phyloP scores from a whole-genome alignment of 139 green algal species.

The Coelastrella sp. region DNA sequence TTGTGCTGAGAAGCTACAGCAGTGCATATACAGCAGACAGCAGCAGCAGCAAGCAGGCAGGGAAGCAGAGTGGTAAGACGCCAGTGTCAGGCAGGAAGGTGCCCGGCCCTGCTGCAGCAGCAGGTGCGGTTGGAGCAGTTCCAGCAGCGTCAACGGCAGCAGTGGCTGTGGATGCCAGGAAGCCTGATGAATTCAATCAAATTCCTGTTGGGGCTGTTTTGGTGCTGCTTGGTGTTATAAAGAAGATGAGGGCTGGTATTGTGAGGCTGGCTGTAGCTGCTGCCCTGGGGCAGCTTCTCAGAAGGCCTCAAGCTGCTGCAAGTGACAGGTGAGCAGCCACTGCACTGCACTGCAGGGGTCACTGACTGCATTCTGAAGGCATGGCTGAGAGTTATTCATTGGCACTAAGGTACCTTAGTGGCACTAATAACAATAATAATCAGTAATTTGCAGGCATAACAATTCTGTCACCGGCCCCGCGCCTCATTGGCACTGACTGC shows the following conservation, averaged over 20 bases:
- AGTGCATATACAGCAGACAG: background rate
- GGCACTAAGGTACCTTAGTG: no score
- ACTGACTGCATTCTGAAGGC: no score
- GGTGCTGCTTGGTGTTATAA: constrained; percentile 5
- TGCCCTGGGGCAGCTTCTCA: constrained; percentile 21
- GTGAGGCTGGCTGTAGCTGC: constrained; percentile 17
- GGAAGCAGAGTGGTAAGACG: background rate
- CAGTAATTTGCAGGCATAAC: no score
- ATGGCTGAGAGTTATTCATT: no score
- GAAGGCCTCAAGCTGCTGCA: background rate
- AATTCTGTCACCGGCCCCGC: no score
- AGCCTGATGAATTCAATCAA: background rate
- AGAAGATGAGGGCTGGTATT: background rate
- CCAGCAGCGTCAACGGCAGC: background rate
- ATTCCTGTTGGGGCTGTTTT: background rate
- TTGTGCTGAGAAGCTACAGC: background rate
- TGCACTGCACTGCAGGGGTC: background rate
- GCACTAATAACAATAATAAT: no score
- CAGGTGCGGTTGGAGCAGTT: background rate
- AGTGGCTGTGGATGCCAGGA: background rate
- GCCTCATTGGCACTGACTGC: no score
- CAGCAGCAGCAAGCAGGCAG: background rate
- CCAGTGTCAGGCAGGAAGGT: no score
- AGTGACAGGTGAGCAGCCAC: constrained; percentile 4
- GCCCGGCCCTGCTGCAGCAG: background rate